Conservation (phyloP, 805 yeast genomes). For the Nakazawaea populi region DNA sequence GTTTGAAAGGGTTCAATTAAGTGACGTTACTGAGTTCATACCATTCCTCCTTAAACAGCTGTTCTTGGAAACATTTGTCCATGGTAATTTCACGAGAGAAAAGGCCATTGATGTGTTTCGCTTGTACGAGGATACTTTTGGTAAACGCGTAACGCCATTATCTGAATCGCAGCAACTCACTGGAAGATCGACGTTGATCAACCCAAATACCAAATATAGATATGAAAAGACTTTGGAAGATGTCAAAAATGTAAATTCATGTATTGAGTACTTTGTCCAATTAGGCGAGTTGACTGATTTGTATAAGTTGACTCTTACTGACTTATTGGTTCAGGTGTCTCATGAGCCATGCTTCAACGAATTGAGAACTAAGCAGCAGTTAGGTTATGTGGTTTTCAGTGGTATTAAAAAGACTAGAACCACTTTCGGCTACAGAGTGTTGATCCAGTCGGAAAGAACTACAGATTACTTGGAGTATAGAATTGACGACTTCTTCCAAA, state of each 20-base stretch:
- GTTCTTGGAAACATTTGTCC: slow-evolving; percentile 64
- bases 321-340: slow-evolving; percentile 64
- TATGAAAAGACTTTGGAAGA: slow-evolving; percentile 53
- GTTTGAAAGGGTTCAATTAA: slow-evolving; percentile 36
- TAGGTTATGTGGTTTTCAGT: slow-evolving; percentile 90
- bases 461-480: slow-evolving; percentile 71
- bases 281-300: slow-evolving; percentile 45
- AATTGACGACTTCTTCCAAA: slow-evolving; percentile 58
- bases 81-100: slow-evolving; percentile 61
- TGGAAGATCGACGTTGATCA: slow-evolving; percentile 36
- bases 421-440: slow-evolving; percentile 62
- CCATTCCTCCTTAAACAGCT: slow-evolving; percentile 51
- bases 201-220: slow-evolving; percentile 32
- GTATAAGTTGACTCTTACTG: slow-evolving; percentile 45
- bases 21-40: slow-evolving; percentile 45
- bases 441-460: slow-evolving; percentile 80
- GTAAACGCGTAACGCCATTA: slow-evolving; percentile 21
- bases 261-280: slow-evolving; percentile 75
- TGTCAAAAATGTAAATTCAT: slow-evolving; percentile 70
- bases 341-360: slow-evolving; percentile 88
- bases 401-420: slow-evolving; percentile 66
- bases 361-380: slow-evolving; percentile 87
- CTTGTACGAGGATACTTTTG: slow-evolving; percentile 32
- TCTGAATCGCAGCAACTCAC: slow-evolving; percentile 38
- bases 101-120: slow-evolving; percentile 48